phyloP scores from a whole-genome alignment of 352 stramenopile species.

The Globisporangium uncinulatum region DNA sequence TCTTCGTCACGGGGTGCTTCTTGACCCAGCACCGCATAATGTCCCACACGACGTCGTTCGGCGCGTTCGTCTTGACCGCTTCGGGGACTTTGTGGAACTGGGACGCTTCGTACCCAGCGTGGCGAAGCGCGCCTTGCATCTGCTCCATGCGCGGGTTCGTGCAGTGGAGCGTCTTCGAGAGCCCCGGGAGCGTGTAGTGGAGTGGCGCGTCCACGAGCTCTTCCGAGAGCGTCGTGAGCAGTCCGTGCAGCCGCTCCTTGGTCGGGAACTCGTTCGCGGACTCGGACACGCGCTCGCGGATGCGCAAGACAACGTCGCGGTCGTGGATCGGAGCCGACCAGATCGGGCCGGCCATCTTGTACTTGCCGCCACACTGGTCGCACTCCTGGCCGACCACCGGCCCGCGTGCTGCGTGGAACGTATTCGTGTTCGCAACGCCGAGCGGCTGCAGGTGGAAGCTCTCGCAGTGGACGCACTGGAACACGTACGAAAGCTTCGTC shows the following conservation, averaged over 20 bases:
- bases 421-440: constrained; percentile 83
- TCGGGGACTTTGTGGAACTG: constrained; percentile 98
- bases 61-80: constrained; percentile 98
- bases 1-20: constrained; percentile 90
- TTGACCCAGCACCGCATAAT: constrained; percentile 96
- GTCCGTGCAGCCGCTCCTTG: constrained; percentile 89
- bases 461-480: constrained; percentile 94
- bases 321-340: constrained; percentile 97
- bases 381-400: constrained; percentile 66
- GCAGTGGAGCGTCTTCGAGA: constrained; percentile 93
- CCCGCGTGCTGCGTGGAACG: constrained; percentile 73
- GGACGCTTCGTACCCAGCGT: constrained; percentile 96
- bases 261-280: constrained; percentile 88
- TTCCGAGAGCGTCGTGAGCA: constrained; percentile 95
- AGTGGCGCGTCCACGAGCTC: constrained; percentile 94
- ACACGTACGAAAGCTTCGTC: constrained; percentile 88
- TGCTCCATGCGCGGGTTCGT: constrained; percentile 91
- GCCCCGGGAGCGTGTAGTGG: constrained; percentile 94
- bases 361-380: constrained; percentile 80
- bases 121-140: constrained; percentile 92
- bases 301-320: constrained; percentile 79
- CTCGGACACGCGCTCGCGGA: constrained; percentile 73
- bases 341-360: constrained; percentile 94
- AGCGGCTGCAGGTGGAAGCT: constrained; percentile 97
- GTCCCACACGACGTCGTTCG: constrained; percentile 97